Conservation (phyloP, 495 filamentous ascomycete species). For the Aspergillus affinis region DNA sequence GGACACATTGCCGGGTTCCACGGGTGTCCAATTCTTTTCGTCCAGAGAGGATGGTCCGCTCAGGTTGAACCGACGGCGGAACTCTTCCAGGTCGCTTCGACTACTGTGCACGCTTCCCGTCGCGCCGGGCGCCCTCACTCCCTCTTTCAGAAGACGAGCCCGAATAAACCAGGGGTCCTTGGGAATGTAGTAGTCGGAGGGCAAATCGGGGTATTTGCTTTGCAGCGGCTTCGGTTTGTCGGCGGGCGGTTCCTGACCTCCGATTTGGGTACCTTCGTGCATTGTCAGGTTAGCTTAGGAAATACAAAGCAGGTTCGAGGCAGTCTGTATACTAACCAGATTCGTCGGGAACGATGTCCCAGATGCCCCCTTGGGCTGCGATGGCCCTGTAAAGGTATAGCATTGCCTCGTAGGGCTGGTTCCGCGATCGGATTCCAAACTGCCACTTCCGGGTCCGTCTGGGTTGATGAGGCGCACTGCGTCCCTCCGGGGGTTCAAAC, state of each 20-base stretch:
- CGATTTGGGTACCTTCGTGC: constrained; percentile 29
- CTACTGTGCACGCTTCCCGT: constrained; percentile 57
- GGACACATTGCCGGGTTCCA: constrained; percentile 28
- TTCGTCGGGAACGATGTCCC: constrained; percentile 57
- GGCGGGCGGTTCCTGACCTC: constrained; percentile 19
- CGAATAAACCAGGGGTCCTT: constrained; percentile 96
- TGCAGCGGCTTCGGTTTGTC: constrained; percentile 42
- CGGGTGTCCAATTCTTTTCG: constrained; percentile 32
- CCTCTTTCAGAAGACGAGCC: constrained; percentile 79
- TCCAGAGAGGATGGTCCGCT: constrained; percentile 38
- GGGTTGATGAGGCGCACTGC: constrained; percentile 52
- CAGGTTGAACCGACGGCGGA: constrained; percentile 48
- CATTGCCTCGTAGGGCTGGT: constrained; percentile 90
- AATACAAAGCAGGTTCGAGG: too few relatives aligned
- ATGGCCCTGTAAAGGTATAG: constrained; percentile 91
- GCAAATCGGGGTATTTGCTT: constrained; percentile 47
- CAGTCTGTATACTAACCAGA: constrained; percentile 28
- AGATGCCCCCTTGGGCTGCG: constrained; percentile 79
- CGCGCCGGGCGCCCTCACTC: constrained; percentile 53
- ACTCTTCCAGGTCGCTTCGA: constrained; percentile 55
- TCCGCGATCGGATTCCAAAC: constrained; percentile 92
- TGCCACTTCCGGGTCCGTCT: constrained; percentile 89
- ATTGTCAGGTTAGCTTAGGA: constrained; percentile 7
- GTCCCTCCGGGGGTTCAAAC: constrained; percentile 66
- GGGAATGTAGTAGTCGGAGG: constrained; percentile 70